Conservation (phyloP, 306 rosid genomes). For the Hippophae gyantsensis region DNA sequence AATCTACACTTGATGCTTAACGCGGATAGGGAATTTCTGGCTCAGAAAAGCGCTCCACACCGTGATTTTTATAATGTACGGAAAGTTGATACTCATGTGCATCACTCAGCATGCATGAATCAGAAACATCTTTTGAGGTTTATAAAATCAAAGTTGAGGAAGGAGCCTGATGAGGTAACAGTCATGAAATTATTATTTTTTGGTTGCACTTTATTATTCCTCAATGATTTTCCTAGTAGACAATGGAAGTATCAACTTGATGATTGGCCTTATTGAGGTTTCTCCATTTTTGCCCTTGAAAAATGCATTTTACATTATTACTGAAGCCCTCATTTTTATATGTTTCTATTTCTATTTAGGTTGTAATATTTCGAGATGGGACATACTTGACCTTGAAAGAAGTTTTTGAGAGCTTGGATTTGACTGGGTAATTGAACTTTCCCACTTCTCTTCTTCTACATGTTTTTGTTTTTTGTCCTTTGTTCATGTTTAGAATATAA, state of each 20-base stretch:
- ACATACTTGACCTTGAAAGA: constrained; percentile 96
- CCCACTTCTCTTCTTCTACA: not conserved
- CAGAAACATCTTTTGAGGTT: constrained; percentile 95
- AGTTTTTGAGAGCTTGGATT: constrained; percentile 96
- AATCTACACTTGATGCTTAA: constrained; percentile 98
- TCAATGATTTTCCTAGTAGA: not conserved
- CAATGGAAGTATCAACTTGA: not conserved
- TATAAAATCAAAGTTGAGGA: constrained; percentile 96
- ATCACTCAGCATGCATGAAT: constrained; percentile 99
- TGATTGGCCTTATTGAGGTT: not conserved
- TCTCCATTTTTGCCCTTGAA: not conserved
- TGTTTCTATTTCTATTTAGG: constrained; percentile 35
- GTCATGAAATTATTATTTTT: constrained; percentile 10
- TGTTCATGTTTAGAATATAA: constrained; percentile 13
- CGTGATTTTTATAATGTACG: constrained; percentile 97
- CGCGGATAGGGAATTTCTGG: constrained; percentile 94
- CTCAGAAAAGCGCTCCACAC: constrained; percentile 99
- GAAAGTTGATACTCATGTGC: constrained; percentile 98
- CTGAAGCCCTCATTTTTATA: constrained; percentile 10
- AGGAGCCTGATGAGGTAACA: constrained; percentile 98
- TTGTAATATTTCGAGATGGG: constrained; percentile 98
- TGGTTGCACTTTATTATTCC: constrained; percentile 2
- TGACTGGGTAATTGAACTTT: constrained; percentile 55
- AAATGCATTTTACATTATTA: too few species aligned
- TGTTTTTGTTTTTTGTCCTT: constrained; percentile 1